Evolutionary conservation across 129 eudicot species (phyloP).

Genomic region (Centella asiatica): DNA sequence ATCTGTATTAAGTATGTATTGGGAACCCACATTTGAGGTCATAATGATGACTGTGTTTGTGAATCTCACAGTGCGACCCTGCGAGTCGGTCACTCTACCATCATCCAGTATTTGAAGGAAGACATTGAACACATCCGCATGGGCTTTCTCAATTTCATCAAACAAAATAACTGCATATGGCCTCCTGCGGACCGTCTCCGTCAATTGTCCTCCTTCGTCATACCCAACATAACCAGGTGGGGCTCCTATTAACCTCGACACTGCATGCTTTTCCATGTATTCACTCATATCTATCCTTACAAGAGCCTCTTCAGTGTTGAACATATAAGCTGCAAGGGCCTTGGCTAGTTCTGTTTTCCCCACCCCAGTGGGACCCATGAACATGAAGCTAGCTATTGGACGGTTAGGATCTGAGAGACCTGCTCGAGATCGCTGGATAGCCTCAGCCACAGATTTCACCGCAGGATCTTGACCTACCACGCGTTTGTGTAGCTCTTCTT

Average conservation of each 20-base stretch:
- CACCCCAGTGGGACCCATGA: slow-evolving; percentile 99
- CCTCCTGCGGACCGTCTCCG: slow-evolving; percentile 83
- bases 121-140: slow-evolving; percentile 85
- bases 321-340: slow-evolving; percentile 87
- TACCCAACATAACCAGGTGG: slow-evolving; percentile 99
- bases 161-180: slow-evolving; percentile 89
- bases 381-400: slow-evolving; percentile 98
- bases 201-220: slow-evolving; percentile 99
- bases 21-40: slow-evolving; percentile 98
- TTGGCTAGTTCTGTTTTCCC: slow-evolving; percentile 98
- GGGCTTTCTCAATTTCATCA: slow-evolving; percentile 97
- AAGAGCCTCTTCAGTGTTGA: slow-evolving; percentile 93
- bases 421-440: slow-evolving; percentile 94
- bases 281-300: slow-evolving; percentile 99
- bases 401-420: slow-evolving; percentile 98
- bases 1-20: slow-evolving; percentile 72
- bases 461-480: slow-evolving; percentile 96
- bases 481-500: slow-evolving; percentile 82
- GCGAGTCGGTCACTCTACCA: slow-evolving; percentile 97
- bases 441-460: slow-evolving; percentile 87
- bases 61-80: slow-evolving; percentile 96
- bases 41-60: slow-evolving; percentile 88
- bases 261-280: slow-evolving; percentile 97
- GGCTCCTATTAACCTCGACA: slow-evolving; percentile 86
- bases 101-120: slow-evolving; percentile 93